These are phyloP conservation scores for Pseudoturritis turrita DNA, from an alignment of 345 rosid species.

Conservation along the genomic window DNA sequence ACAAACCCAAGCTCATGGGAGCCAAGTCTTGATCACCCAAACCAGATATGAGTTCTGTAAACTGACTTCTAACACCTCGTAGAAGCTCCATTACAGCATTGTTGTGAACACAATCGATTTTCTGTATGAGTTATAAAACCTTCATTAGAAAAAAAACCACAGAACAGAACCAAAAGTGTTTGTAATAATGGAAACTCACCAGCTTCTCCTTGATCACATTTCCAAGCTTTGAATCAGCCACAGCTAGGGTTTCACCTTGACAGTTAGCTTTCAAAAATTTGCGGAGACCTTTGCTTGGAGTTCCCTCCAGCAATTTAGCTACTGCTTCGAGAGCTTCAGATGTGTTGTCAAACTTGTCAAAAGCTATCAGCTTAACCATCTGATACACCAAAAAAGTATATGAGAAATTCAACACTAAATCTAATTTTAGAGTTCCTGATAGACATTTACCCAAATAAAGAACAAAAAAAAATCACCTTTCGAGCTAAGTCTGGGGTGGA, in stretches of 20 bases:
- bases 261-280: conserved; percentile 67
- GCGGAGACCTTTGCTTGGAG: conserved; percentile 61
- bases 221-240: conserved; percentile 89
- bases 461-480: conserved; percentile 37
- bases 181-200: conserved; percentile 29
- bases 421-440: neutral
- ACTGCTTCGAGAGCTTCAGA: conserved; percentile 72
- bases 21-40: conserved; percentile 70
- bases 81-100: conserved; percentile 80
- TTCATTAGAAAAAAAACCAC: neutral
- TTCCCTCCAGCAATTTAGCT: conserved; percentile 60
- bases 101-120: conserved; percentile 83
- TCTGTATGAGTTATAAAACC: conserved; percentile 33
- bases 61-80: conserved; percentile 73
- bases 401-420: neutral
- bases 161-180: neutral
- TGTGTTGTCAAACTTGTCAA: conserved; percentile 74
- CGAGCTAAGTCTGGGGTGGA: conserved; percentile 48
- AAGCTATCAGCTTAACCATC: conserved; percentile 71
- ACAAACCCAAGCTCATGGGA: conserved; percentile 89
- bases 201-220: conserved; percentile 76
- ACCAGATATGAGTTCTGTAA: conserved; percentile 80
- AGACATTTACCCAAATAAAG: too few relatives aligned
- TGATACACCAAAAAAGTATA: conserved; percentile 7
- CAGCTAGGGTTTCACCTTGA: conserved; percentile 58